These are phyloP conservation scores for Cymbopogon citratus DNA, from an alignment of 176 grass and related monocot species.

Conservation along the genomic window DNA sequence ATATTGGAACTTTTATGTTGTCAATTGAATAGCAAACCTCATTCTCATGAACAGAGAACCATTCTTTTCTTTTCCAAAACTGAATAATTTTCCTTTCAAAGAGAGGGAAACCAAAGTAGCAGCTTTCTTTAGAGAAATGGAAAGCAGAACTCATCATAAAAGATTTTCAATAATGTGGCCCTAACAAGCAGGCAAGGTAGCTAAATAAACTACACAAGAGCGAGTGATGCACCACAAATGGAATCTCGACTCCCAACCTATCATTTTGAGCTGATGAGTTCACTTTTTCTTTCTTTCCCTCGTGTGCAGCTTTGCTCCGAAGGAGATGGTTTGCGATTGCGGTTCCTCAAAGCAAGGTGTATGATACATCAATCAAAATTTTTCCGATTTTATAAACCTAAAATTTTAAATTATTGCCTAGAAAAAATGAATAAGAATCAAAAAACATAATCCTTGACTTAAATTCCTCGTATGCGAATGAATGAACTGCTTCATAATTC, in stretches of 20 bases:
- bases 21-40: background rate
- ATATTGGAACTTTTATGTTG: constrained; percentile 5
- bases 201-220: constrained; percentile 18
- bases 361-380: background rate
- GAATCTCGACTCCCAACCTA: constrained; percentile 23
- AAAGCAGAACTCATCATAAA: constrained; percentile 10
- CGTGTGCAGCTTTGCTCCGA: constrained; percentile 27
- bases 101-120: constrained; percentile 15
- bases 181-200: constrained; percentile 16
- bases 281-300: constrained; percentile 21
- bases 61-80: background rate
- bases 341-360: background rate
- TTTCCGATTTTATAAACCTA: background rate
- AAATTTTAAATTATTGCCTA: background rate
- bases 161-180: constrained; percentile 10
- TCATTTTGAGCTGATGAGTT: constrained; percentile 26
- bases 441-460: background rate
- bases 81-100: constrained; percentile 3
- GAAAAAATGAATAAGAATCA: background rate
- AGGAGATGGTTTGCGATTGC: constrained; percentile 10
- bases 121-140: background rate
- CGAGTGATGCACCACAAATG: constrained; percentile 1
- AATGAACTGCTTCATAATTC: background rate
- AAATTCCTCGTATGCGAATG: background rate
- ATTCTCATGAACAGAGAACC: background rate